Conservation (phyloP, 345 rosid genomes). For the Murraya paniculata region DNA sequence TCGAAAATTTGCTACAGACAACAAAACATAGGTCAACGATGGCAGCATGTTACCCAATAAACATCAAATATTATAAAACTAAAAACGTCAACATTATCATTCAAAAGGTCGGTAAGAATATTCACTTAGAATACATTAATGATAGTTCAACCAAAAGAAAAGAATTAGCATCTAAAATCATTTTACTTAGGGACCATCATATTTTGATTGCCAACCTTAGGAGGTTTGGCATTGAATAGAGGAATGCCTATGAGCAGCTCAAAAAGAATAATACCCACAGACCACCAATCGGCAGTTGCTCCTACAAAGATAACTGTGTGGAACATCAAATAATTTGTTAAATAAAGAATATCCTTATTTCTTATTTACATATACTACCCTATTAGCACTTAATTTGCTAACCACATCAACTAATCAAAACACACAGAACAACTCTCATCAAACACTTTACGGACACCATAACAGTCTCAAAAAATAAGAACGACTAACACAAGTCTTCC, state of each 20-base stretch:
- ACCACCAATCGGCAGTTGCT: constrained; percentile 99
- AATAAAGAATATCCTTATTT: neutral
- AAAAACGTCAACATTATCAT: neutral
- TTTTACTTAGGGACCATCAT: neutral
- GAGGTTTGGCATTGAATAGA: constrained; percentile 88
- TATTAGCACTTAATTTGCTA: constrained; percentile 19
- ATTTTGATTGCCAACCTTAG: constrained; percentile 52
- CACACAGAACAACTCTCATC: no score
- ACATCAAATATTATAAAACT: constrained; percentile 6
- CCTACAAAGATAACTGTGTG: constrained; percentile 38
- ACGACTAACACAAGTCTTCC: no score
- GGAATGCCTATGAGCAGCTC: constrained; percentile 93
- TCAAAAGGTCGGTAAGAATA: neutral
- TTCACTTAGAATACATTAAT: neutral
- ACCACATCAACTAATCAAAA: constrained; percentile 49
- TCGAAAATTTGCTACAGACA: constrained; percentile 79
- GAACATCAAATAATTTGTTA: no score
- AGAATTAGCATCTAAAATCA: neutral
- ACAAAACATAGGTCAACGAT: constrained; percentile 3
- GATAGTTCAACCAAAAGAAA: neutral
- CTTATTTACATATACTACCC: constrained; percentile 1
- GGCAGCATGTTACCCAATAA: constrained; percentile 2
- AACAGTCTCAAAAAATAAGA: no score
- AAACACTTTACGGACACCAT: no score
- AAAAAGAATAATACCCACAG: constrained; percentile 86